Conservation (phyloP, 208 protist genomes). For the Blechomonas ayalai region DNA sequence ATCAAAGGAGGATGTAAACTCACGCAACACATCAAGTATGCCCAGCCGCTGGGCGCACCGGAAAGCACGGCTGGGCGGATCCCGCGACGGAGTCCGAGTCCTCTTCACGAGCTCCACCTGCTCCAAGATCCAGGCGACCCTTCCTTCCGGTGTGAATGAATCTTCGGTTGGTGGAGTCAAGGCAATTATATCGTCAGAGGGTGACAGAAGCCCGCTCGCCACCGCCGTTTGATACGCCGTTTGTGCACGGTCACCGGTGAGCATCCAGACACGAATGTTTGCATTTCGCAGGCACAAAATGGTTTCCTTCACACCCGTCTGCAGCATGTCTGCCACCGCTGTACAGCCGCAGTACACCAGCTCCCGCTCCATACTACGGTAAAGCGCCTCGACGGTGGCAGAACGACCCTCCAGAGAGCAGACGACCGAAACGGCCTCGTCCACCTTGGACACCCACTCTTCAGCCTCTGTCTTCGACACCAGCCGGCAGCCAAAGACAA, state of each 20-base stretch:
- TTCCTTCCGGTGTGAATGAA: slow-evolving; percentile 16
- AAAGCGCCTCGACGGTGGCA: slow-evolving; percentile 17
- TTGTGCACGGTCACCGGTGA: slow-evolving; percentile 97
- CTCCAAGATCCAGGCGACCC: slow-evolving; percentile 25
- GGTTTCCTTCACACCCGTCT: slow-evolving; percentile 89
- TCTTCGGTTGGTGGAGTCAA: slow-evolving; percentile 25
- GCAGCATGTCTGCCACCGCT: slow-evolving; percentile 95
- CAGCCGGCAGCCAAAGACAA: slow-evolving; percentile 52
- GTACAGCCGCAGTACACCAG: slow-evolving; percentile 88
- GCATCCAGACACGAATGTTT: slow-evolving; percentile 91
- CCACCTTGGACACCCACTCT: slow-evolving; percentile 20
- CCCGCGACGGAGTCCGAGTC: slow-evolving; percentile 10
- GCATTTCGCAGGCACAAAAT: slow-evolving; percentile 70
- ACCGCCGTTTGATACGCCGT: slow-evolving; percentile 95
- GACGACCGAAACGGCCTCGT: slow-evolving; percentile 10
- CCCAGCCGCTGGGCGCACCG: slow-evolving; percentile 22
- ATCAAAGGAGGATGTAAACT: slow-evolving; percentile 34
- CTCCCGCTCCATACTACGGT: slow-evolving; percentile 80
- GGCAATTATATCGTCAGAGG: slow-evolving; percentile 26
- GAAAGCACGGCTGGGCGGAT: slow-evolving; percentile 3
- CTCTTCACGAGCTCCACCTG: slow-evolving; percentile 1
- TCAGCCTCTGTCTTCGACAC: slow-evolving; percentile 29
- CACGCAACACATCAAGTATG: slow-evolving; percentile 39
- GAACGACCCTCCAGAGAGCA: slow-evolving; percentile 14
- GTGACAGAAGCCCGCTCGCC: slow-evolving; percentile 42